Base-by-base conservation (phyloP, 2,329 filamentous ascomycete species). In the Cyclaneusma minus region DNA sequence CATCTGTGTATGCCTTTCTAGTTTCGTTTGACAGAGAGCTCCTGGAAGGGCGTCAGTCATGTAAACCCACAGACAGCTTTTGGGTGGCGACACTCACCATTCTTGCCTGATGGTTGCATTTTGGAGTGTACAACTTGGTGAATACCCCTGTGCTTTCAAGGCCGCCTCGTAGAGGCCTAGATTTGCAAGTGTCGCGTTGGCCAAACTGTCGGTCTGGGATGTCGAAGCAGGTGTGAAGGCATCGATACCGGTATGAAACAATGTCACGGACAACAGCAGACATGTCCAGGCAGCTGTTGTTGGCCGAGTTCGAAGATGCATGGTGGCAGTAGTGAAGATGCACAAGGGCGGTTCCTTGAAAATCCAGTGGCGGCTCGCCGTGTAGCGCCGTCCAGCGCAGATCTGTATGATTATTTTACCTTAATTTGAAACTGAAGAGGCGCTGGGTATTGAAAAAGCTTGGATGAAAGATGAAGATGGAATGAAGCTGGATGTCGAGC, bases 41-140 rank as follows among this genome's bases (percentile, higher is more conserved):
- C 40, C 40, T 42, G 22, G 14, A 24, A 16, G 16, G 26, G 21
- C 18, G n/a, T 28, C 21, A 28, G 26, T 21, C 13, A 26, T 19
- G 5, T 3, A n/a, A n/a, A 18, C 16, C 13, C 12, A 21, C 16
- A 21, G 6, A 17, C n/a, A 13, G 7, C 15, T 9, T 11, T 4
- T 13, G 5, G 11, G 16, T 18, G 6, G 15, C 12, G 14, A n/a
- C 13, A 20, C 35, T 29, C 29, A 55, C 58, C 58, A 61, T 44
- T 62, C 57, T 34, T 43, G 42, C 24, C 58, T 45, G 4, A 57
- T 39, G 3, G 43, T 40, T 2, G 48, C 48, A 29, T 54, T 60
- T 5, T 45, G 29, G 10, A 54, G 29, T 1, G 42, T 54, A 34
- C 53, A 57, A 13, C 34, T 39, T 23, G 25, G 12, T 7, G 30